A percentile compares a stretch with the other conserved stretches of the same genome.
These are phyloP conservation scores for Sporothrix globosa DNA, from an alignment of 2,329 filamentous ascomycete genomes.

Conservation along the genomic window DNA sequence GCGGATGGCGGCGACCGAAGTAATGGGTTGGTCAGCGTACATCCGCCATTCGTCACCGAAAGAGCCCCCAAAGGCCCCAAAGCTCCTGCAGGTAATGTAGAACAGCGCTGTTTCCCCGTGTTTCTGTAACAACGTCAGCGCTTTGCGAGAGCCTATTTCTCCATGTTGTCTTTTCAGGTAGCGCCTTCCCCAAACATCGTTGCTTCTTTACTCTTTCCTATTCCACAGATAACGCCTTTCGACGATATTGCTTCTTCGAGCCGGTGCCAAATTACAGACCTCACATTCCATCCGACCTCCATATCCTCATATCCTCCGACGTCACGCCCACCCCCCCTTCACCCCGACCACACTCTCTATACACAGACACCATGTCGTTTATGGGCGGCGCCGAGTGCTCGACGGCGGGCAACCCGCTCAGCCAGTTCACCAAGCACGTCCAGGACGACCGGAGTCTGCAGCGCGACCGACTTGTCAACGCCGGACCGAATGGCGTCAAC, in stretches of 20 bases:
- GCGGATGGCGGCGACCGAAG: slow-evolving; percentile 18
- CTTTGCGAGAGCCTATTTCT: neutral
- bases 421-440: slow-evolving; percentile 96
- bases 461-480: slow-evolving; percentile 81
- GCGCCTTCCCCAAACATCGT: slow-evolving; percentile 2
- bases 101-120: slow-evolving; percentile 12
- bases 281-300: neutral
- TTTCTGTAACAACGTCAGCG: neutral
- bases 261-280: neutral
- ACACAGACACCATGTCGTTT: slow-evolving; percentile 73
- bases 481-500: slow-evolving; percentile 70
- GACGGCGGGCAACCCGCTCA: slow-evolving; percentile 91
- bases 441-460: slow-evolving; percentile 95
- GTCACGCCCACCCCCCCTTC: neutral
- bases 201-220: neutral
- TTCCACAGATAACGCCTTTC: neutral
- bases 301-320: neutral
- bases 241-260: slow-evolving; percentile 7
- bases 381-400: slow-evolving; percentile 96
- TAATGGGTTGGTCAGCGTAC: slow-evolving; percentile 16
- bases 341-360: neutral
- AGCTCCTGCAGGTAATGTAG: neutral
- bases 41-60: slow-evolving; percentile 27
- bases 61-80: neutral
- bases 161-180: neutral